Base-by-base conservation (phyloP, 768 basidiomycete species). In the Cyclocybe cylindracea region DNA sequence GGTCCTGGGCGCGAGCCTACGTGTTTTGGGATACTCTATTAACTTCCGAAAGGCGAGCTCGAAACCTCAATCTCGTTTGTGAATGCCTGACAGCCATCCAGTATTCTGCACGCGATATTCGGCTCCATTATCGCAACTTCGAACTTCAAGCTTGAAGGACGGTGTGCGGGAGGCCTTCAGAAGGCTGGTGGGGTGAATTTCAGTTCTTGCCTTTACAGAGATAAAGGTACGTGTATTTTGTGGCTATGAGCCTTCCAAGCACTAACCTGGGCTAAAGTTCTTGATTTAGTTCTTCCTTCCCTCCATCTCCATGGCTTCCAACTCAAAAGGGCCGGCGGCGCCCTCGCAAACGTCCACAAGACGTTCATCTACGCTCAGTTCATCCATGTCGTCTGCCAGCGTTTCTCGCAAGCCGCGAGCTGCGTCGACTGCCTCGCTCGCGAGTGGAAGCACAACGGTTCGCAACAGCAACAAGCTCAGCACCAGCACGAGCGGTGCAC, bases 381-480 rank as follows among this genome's bases (percentile, higher is more conserved):
- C 63, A 11, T 66, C 65, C 11, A 45, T 61, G 39, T 66, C 67
- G 5, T 53, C 62, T 18, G 60, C 69, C 6, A 71, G 70, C 46
- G 60, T 70, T 47, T 68, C 72, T 5, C 24, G 24, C 7, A 85
- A 85, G 66, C 77, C 83, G 18, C 74, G 83, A 16, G 71, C 80
- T 10, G 69, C 74, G 53, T 85, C 83, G 13, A 79, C 71, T 56
- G 79, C 78, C 39, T 78, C 77, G 5, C 59, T 76, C 33, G 57
- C 67, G 35, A 83, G 80, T 56, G 78, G 76, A 5, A 75, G 71
- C 60, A 78, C 78, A 4, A 84, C 82, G 8, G 69, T 83, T 46
- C 77, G 73, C 32, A 66, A 71, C 4, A 59, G 59, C 37, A 60
- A 61, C 29, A 71, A 63, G 31, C 47, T 61, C 14, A 63, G 53